A percentile compares a stretch with the other conserved stretches of the same genome.
These are phyloP conservation scores for Linnemannia hyalina DNA, from an alignment of 192 early-diverging fungal genomes.

Conservation along the genomic window DNA sequence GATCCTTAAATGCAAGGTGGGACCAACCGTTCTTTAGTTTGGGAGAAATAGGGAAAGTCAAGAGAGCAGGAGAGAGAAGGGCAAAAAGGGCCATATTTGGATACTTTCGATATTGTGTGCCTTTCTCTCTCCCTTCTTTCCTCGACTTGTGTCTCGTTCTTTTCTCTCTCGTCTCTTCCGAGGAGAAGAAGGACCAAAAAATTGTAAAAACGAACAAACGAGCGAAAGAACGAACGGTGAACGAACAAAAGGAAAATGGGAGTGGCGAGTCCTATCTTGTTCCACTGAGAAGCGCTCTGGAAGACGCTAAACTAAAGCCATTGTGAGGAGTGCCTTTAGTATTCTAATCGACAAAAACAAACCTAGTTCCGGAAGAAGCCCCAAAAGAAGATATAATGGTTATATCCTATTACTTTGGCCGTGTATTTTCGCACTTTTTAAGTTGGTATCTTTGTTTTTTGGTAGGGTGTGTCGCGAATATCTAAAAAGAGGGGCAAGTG, in stretches of 20 bases:
- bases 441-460: neutral
- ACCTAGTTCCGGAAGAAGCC: no score
- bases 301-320: no score
- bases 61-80: neutral
- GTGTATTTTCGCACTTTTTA: no score
- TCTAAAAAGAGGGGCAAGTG: neutral
- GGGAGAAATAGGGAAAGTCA: neutral
- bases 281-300: no score
- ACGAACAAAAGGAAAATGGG: neutral
- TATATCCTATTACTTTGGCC: no score
- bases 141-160: neutral
- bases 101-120: neutral
- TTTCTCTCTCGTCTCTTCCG: no score
- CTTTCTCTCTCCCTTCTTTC: neutral
- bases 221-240: neutral
- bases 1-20: neutral
- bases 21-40: neutral
- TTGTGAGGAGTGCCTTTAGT: no score
- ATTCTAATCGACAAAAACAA: no score
- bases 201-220: neutral
- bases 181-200: neutral
- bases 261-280: no score
- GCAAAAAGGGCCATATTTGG: neutral
- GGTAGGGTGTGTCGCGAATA: neutral
- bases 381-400: no score